Evolutionary conservation across 2,329 filamentous ascomycete genomes (phyloP).

Genomic region (Pezicula rhizophila): DNA sequence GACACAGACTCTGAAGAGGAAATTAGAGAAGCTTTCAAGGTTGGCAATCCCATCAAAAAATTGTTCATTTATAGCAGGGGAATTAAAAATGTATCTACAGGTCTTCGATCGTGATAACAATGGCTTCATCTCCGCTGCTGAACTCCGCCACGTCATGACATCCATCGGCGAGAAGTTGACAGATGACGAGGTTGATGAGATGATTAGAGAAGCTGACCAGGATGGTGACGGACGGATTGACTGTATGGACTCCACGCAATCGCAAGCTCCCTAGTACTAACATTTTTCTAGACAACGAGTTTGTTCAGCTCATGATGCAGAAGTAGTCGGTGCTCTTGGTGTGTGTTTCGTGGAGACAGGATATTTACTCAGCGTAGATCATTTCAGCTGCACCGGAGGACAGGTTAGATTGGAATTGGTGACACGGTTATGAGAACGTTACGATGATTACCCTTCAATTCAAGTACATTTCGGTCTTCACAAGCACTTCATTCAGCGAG

Average conservation of each 20-base stretch:
- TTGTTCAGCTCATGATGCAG: conserved; percentile 94
- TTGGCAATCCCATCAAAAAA: conserved; percentile 27
- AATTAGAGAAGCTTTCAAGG: conserved; percentile 85
- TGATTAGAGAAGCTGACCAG: conserved; percentile 88
- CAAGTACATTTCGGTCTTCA: not conserved
- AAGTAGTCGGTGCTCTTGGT: conserved; percentile 48
- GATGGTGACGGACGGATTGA: conserved; percentile 85
- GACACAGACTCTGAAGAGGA: conserved; percentile 88
- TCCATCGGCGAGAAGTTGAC: conserved; percentile 89
- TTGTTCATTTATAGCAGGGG: not conserved
- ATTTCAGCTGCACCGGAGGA: not conserved
- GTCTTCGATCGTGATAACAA: conserved; percentile 88
- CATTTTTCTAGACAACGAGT: conserved; percentile 67
- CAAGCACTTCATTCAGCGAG: not conserved
- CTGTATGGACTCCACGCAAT: conserved; percentile 48
- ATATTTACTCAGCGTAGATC: not conserved
- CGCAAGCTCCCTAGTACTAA: conserved; percentile 21
- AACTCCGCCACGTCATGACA: conserved; percentile 86
- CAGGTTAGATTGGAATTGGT: conserved; percentile 8
- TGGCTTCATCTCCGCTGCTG: conserved; percentile 83
- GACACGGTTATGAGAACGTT: conserved; percentile 14
- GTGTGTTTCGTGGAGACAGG: not conserved
- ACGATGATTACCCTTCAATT: conserved; percentile 19
- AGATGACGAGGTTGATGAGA: conserved; percentile 86
- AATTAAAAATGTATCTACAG: conserved; percentile 30